Evolutionary conservation across 1,139 yeast genomes (phyloP).

Genomic region (Blastobotrys buckinghamii): DNA sequence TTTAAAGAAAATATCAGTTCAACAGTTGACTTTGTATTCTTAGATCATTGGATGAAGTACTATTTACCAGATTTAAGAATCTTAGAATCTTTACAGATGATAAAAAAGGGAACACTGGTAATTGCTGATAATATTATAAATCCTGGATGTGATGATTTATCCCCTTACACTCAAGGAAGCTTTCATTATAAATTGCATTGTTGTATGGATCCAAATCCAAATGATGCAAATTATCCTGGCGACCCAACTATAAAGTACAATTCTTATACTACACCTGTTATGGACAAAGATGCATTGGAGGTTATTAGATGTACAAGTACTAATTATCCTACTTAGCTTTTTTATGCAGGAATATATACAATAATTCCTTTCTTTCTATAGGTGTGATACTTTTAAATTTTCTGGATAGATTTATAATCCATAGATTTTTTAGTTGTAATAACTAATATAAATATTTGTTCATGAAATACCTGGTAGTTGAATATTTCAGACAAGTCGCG

Average conservation of each 20-base stretch:
- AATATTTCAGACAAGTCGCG: too few species aligned
- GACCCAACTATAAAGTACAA: background rate
- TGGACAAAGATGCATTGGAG: background rate
- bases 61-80: constrained; percentile 14
- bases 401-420: too few species aligned
- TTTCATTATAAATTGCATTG: background rate
- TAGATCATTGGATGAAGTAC: constrained; percentile 19
- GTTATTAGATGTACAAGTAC: background rate
- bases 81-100: constrained; percentile 14
- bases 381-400: too few species aligned
- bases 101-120: constrained; percentile 16
- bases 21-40: constrained; percentile 15
- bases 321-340: too few species aligned
- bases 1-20: constrained; percentile 7
- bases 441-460: too few species aligned
- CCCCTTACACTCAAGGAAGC: background rate
- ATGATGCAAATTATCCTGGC: background rate
- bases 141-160: background rate
- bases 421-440: too few species aligned
- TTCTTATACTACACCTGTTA: background rate
- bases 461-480: too few species aligned
- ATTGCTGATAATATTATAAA: constrained; percentile 17
- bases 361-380: too few species aligned
- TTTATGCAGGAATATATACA: too few species aligned
- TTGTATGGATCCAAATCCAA: background rate